Evolutionary conservation across 495 filamentous ascomycete genomes (phyloP).

Genomic region (Aspergillus sclerotiicarbonarius): DNA sequence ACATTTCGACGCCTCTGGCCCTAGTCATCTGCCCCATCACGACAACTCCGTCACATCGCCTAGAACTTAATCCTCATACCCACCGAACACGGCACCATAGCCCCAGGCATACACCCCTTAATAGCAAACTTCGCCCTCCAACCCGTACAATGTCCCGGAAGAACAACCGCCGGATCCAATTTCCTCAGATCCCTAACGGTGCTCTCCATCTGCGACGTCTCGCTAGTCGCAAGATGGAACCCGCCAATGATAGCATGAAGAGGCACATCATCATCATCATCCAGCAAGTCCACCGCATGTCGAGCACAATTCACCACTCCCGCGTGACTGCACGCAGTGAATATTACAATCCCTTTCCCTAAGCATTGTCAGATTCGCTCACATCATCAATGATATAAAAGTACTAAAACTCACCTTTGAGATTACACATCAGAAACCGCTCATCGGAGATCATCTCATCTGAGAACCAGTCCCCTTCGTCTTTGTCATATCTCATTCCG

Average conservation of each 20-base stretch:
- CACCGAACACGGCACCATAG: constrained; percentile 56
- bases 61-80: constrained; percentile 51
- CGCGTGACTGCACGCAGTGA: constrained; percentile 62
- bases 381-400: background rate
- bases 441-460: constrained; percentile 59
- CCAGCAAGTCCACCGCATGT: constrained; percentile 45
- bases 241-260: constrained; percentile 60
- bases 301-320: constrained; percentile 57
- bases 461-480: constrained; percentile 49
- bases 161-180: constrained; percentile 51
- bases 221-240: constrained; percentile 55
- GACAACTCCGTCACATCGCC: too few species aligned
- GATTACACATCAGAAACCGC: constrained; percentile 56
- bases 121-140: constrained; percentile 63
- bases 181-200: constrained; percentile 53
- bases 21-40: too few species aligned
- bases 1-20: too few species aligned
- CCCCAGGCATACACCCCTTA: constrained; percentile 54
- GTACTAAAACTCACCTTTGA: constrained; percentile 44
- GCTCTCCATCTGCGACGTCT: constrained; percentile 40
- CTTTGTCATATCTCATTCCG: constrained; percentile 46
- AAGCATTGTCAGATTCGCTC: background rate
- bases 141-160: constrained; percentile 61
- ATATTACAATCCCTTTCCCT: constrained; percentile 58
- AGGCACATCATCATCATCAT: constrained; percentile 35